Percentiles rank a stretch among this genome's conserved stretches.
Conservation (phyloP, 306 rosid species). For the Casuarina equisetifolia region DNA sequence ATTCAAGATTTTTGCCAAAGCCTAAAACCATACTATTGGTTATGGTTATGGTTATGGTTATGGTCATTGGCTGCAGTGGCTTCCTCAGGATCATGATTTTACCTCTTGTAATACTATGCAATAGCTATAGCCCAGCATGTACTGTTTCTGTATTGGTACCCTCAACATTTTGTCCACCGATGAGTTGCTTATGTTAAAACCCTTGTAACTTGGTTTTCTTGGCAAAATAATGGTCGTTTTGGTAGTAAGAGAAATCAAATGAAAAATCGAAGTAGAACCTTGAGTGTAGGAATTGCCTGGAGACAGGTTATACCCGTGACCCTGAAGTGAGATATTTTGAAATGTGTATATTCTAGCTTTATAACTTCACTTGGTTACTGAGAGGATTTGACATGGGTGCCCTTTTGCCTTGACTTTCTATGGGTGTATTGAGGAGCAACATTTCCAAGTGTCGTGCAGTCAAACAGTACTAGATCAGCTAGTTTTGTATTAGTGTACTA, state of each 20-base stretch:
- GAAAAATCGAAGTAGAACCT: neutral
- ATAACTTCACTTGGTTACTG: neutral
- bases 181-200: neutral
- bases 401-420: neutral
- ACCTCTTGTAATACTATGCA: neutral
- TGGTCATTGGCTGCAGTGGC: neutral
- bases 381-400: neutral
- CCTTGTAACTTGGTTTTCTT: neutral
- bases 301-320: neutral
- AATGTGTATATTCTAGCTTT: neutral
- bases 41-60: neutral
- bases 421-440: no score
- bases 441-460: no score
- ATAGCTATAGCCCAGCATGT: neutral
- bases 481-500: no score
- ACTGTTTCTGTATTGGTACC: neutral
- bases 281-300: neutral
- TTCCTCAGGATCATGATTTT: neutral
- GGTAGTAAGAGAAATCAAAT: neutral
- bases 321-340: neutral
- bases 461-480: no score
- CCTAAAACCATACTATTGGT: neutral
- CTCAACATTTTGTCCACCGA: neutral
- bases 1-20: no score
- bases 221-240: neutral